Percentiles rank a stretch among this genome's conserved stretches.
These are phyloP conservation scores for Apiospora arundinis DNA, from an alignment of 2,329 filamentous ascomycete species.

Conservation along the genomic window DNA sequence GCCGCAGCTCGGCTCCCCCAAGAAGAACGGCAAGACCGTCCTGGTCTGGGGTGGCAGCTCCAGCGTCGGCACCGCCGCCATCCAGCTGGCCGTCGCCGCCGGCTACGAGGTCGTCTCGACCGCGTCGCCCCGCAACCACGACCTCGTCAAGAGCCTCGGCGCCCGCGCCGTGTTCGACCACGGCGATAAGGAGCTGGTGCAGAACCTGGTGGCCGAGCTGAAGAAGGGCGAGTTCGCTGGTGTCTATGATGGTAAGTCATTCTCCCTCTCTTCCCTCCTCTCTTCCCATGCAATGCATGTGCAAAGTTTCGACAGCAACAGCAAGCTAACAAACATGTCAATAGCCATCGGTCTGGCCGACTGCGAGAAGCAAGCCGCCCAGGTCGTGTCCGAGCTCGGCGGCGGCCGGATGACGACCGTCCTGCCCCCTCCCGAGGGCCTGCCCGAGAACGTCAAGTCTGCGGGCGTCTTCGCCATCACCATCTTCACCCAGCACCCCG, in stretches of 20 bases:
- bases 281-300: not conserved
- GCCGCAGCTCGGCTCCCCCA: not conserved
- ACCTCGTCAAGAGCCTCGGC: conserved; percentile 34
- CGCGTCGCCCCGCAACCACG: conserved; percentile 39
- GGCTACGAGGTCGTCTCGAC: conserved; percentile 50
- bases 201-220: conserved; percentile 38
- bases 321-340: not conserved
- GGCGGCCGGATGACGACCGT: conserved; percentile 16
- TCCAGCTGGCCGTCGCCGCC: conserved; percentile 47
- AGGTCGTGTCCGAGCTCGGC: conserved; percentile 18
- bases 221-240: conserved; percentile 39
- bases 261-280: not conserved
- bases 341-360: conserved; percentile 19
- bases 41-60: conserved; percentile 43
- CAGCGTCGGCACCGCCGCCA: conserved; percentile 48
- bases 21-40: conserved; percentile 20
- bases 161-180: conserved; percentile 35
- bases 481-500: conserved; percentile 7
- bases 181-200: conserved; percentile 33
- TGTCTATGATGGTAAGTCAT: conserved; percentile 31
- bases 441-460: conserved; percentile 17
- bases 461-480: conserved; percentile 17
- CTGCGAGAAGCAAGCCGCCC: conserved; percentile 13
- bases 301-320: no score
- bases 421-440: conserved; percentile 16